Evolutionary conservation across 768 basidiomycete species (phyloP).

Genomic region (Mycena albidolilacea): DNA sequence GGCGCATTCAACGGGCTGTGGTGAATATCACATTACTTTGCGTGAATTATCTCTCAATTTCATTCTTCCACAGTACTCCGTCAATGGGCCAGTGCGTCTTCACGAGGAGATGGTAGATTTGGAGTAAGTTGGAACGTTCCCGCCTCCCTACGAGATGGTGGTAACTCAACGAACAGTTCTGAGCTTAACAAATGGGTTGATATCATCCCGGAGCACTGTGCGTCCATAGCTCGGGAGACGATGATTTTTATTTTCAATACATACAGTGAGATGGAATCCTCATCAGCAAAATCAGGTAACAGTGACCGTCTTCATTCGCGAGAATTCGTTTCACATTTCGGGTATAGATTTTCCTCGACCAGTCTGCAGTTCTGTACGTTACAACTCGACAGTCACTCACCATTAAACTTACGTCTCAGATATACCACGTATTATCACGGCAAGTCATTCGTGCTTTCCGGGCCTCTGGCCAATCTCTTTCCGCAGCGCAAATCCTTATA

Average conservation of each 20-base stretch:
- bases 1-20: constrained; percentile 26
- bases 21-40: background rate
- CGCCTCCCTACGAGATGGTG: background rate
- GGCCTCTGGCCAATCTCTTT: background rate
- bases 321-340: background rate
- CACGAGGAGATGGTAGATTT: constrained; percentile 17
- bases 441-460: background rate
- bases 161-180: background rate
- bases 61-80: constrained; percentile 10
- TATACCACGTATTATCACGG: background rate
- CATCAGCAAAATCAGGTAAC: background rate
- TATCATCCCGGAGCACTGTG: background rate
- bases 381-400: background rate
- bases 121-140: constrained; percentile 2
- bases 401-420: background rate
- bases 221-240: too few species aligned
- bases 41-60: background rate
- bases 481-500: background rate
- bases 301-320: background rate
- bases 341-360: background rate
- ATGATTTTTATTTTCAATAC: too few species aligned
- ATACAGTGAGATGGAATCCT: background rate
- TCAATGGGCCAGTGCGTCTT: background rate
- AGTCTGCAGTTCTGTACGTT: background rate
- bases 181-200: constrained; percentile 30